These are phyloP conservation scores for Penicillium sp. DNA, from an alignment of 2,329 filamentous ascomycete genomes.

Conservation along the genomic window DNA sequence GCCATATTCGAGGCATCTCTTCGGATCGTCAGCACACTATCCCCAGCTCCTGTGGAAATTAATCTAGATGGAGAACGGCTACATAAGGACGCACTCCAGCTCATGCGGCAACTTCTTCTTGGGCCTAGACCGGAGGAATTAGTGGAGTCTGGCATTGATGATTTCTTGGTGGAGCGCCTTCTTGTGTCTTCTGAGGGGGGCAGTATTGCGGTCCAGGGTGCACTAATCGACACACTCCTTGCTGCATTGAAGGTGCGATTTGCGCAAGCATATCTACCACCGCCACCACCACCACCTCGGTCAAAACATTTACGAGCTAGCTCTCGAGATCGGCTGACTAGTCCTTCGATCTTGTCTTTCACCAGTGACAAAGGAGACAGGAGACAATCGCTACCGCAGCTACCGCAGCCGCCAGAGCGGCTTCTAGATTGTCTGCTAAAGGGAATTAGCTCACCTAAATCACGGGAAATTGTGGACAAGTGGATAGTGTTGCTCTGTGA, in stretches of 20 bases:
- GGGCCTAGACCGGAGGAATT: constrained; percentile 42
- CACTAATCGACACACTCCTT: constrained; percentile 76
- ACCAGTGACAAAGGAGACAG: constrained; percentile 48
- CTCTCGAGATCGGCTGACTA: constrained; percentile 43
- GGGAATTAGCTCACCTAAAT: constrained; percentile 72
- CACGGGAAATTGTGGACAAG: constrained; percentile 77
- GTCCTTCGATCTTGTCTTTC: constrained; percentile 47
- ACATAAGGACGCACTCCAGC: constrained; percentile 67
- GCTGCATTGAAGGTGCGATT: constrained; percentile 66
- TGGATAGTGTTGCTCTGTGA: constrained; percentile 87
- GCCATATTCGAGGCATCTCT: constrained; percentile 35
- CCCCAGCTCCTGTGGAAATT: constrained; percentile 29
- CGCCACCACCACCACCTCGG: constrained; percentile 26
- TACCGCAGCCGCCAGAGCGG: constrained; percentile 59
- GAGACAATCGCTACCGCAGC: constrained; percentile 29
- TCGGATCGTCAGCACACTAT: constrained; percentile 30
- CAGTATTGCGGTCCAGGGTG: constrained; percentile 71
- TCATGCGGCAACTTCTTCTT: constrained; percentile 55
- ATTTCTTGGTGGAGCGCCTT: constrained; percentile 68
- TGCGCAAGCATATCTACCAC: constrained; percentile 38
- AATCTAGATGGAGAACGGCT: constrained; percentile 62
- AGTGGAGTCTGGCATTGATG: constrained; percentile 60
- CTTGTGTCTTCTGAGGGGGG: constrained; percentile 57
- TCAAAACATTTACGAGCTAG: constrained; percentile 38
- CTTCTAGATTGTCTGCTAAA: constrained; percentile 76